Percentiles rank a stretch among this genome's conserved stretches.
These are phyloP conservation scores for Coleophoma eucalyptorum DNA, from an alignment of 2,329 filamentous ascomycete genomes.

Conservation along the genomic window DNA sequence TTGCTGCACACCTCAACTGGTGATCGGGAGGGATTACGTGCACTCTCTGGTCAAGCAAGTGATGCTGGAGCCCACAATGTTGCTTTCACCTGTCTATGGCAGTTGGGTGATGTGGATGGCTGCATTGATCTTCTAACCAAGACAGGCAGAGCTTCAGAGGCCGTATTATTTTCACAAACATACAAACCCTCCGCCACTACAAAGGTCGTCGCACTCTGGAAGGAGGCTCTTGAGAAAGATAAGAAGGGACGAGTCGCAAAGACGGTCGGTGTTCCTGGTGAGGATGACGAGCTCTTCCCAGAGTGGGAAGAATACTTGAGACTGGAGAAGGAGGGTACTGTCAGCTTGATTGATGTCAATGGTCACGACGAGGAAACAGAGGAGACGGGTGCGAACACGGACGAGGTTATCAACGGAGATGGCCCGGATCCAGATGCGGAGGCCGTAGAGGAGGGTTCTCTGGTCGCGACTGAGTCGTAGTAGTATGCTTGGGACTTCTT, in stretches of 20 bases:
- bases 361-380: constrained; percentile 5
- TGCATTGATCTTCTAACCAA: constrained; percentile 77
- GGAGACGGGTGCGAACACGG: not conserved
- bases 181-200: constrained; percentile 81
- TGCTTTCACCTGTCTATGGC: constrained; percentile 87
- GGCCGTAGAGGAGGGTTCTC: constrained; percentile 10
- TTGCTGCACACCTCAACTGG: constrained; percentile 85
- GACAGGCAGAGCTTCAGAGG: constrained; percentile 79
- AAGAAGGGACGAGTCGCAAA: constrained; percentile 85
- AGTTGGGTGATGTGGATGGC: constrained; percentile 74
- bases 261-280: constrained; percentile 76
- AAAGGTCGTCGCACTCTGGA: constrained; percentile 73
- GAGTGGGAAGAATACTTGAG: constrained; percentile 92
- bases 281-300: constrained; percentile 86
- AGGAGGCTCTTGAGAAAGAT: constrained; percentile 73
- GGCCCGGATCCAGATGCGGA: constrained; percentile 17
- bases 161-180: constrained; percentile 88
- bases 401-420: constrained; percentile 13
- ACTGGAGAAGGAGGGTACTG: constrained; percentile 67
- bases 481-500: too few species aligned
- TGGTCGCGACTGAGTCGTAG: not conserved
- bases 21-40: constrained; percentile 68
- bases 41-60: constrained; percentile 71
- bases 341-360: constrained; percentile 23
- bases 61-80: constrained; percentile 83